phyloP scores from a whole-genome alignment of 495 filamentous ascomycete genomes.

The Aspergillus carlsbadensis region DNA sequence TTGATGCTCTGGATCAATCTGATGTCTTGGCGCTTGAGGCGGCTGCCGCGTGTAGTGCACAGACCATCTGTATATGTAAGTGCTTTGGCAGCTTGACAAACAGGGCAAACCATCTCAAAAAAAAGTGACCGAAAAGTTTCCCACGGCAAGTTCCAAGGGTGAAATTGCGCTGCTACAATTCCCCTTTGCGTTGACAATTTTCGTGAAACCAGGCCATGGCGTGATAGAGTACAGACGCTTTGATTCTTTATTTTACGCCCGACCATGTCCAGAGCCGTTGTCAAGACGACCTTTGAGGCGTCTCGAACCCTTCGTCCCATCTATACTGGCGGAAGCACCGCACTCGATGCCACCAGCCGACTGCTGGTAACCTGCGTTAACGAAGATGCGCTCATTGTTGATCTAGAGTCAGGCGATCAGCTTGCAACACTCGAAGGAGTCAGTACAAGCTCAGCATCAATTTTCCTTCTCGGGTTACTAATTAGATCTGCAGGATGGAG shows the following conservation, averaged over 20 bases:
- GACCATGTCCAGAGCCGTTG: slow-evolving; percentile 48
- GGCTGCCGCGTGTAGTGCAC: slow-evolving; percentile 27
- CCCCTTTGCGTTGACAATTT: neutral
- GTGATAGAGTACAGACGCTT: slow-evolving; percentile 15
- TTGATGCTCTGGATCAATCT: neutral
- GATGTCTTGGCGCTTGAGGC: slow-evolving; percentile 19
- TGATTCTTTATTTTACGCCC: slow-evolving; percentile 12
- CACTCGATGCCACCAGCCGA: slow-evolving; percentile 76
- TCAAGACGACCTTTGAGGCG: slow-evolving; percentile 85
- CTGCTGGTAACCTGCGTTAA: slow-evolving; percentile 83
- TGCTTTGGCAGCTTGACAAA: slow-evolving; percentile 25
- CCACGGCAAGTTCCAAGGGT: slow-evolving; percentile 9
- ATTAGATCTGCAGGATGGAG: slow-evolving; percentile 70
- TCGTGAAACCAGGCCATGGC: slow-evolving; percentile 21
- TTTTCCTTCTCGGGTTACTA: slow-evolving; percentile 18
- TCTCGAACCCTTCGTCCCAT: slow-evolving; percentile 82
- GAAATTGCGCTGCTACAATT: slow-evolving; percentile 1
- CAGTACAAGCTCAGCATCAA: slow-evolving; percentile 27
- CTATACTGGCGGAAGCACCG: slow-evolving; percentile 86
- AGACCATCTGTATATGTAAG: slow-evolving; percentile 28
- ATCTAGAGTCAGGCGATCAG: slow-evolving; percentile 78
- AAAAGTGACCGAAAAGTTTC: slow-evolving; percentile 35
- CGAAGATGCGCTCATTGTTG: slow-evolving; percentile 85
- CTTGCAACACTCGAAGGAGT: slow-evolving; percentile 88
- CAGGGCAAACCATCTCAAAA: slow-evolving; percentile 39